phyloP scores from a whole-genome alignment of 805 yeast species.

The Metschnikowia kunwiensis region DNA sequence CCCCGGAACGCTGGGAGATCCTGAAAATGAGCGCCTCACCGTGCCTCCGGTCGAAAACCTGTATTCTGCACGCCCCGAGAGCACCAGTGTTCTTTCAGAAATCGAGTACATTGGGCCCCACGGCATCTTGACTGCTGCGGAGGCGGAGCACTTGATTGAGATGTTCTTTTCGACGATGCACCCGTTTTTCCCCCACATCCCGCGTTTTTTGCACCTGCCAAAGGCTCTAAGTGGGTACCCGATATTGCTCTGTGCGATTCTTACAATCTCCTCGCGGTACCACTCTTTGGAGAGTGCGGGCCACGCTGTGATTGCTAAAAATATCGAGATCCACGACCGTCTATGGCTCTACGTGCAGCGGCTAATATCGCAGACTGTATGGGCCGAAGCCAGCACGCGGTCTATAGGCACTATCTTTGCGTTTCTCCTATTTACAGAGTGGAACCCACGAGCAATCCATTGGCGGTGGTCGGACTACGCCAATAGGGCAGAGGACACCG shows the following conservation, averaged over 20 bases:
- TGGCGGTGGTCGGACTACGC: conserved; percentile 87
- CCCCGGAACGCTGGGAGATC: no score
- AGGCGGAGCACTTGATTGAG: conserved; percentile 55
- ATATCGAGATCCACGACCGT: conserved; percentile 69
- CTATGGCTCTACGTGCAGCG: conserved; percentile 83
- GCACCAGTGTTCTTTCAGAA: conserved; percentile 48
- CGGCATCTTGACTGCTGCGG: conserved; percentile 57
- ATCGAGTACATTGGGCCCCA: conserved; percentile 62
- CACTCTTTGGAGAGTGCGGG: conserved; percentile 50
- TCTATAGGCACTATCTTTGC: conserved; percentile 86
- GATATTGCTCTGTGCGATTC: conserved; percentile 71
- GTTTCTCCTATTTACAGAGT: conserved; percentile 80
- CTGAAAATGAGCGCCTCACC: conserved; percentile 25
- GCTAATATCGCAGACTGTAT: conserved; percentile 77
- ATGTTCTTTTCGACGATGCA: conserved; percentile 75
- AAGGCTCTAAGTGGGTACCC: conserved; percentile 74
- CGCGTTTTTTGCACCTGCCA: conserved; percentile 65
- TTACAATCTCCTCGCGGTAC: conserved; percentile 78
- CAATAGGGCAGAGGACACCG: conserved; percentile 48
- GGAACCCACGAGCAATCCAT: conserved; percentile 95
- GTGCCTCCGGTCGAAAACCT: conserved; percentile 46
- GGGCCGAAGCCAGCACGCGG: conserved; percentile 91
- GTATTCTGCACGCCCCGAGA: conserved; percentile 44
- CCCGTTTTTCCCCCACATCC: conserved; percentile 88
- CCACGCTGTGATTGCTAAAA: conserved; percentile 30